Conservation (phyloP, 169 alveolate genomes). For the Eimeria necatrix region DNA sequence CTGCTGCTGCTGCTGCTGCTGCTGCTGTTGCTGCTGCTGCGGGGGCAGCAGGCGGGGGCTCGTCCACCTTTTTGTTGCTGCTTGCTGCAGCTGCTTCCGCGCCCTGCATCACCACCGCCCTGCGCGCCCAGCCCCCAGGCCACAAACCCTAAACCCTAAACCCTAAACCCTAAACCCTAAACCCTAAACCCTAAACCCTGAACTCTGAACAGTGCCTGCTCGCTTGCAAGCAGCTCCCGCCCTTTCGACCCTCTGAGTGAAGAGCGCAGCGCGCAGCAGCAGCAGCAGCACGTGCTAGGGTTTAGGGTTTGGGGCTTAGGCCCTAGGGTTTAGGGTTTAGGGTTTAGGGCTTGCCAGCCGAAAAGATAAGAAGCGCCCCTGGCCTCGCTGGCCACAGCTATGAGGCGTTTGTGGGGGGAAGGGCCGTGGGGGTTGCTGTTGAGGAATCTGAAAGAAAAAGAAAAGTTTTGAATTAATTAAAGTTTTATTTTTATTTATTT, state of each 20-base stretch:
- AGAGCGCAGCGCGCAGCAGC: no score
- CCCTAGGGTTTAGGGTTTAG: no score
- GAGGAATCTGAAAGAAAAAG: not conserved
- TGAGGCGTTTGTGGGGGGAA: slow-evolving; percentile 29
- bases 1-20: slow-evolving; percentile 64
- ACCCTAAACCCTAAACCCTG: slow-evolving; percentile 48
- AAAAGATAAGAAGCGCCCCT: slow-evolving; percentile 51
- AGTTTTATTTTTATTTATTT: no score
- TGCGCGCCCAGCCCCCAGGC: not conserved
- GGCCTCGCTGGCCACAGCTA: slow-evolving; percentile 41
- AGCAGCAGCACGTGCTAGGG: no score
- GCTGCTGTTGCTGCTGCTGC: slow-evolving; percentile 31
- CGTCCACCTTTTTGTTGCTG: slow-evolving; percentile 39
- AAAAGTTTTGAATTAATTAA: not conserved
- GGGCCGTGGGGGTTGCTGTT: not conserved
- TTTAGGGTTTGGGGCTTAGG: no score
- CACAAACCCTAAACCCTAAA: not conserved
- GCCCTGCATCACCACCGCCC: not conserved
- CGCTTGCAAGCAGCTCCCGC: no score
- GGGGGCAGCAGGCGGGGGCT: slow-evolving; percentile 1
- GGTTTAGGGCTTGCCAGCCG: no score
- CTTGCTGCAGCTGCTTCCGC: not conserved
- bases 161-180: slow-evolving; percentile 2
- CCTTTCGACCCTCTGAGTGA: no score
- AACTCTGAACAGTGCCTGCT: not conserved